These are phyloP conservation scores for Erythrophleum ivorense DNA, from an alignment of 331 rosid species.

Conservation along the genomic window DNA sequence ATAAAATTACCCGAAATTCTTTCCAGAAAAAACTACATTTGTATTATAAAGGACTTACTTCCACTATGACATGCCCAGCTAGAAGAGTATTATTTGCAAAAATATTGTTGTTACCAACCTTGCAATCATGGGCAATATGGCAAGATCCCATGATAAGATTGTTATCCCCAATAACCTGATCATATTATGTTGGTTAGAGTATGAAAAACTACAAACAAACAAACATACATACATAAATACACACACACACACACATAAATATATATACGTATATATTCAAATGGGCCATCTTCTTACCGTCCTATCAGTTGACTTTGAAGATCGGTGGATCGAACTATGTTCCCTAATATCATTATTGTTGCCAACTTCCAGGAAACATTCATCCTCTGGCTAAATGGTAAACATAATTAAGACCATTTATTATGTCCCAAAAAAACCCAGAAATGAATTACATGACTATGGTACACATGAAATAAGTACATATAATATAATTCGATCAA, in stretches of 20 bases:
- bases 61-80: slow-evolving; percentile 91
- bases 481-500: slow-evolving; percentile 8
- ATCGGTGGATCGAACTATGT: slow-evolving; percentile 83
- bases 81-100: slow-evolving; percentile 49
- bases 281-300: slow-evolving; percentile 59
- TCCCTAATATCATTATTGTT: slow-evolving; percentile 87
- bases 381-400: slow-evolving; percentile 71
- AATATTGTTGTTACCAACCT: slow-evolving; percentile 74
- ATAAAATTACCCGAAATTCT: slow-evolving; percentile 18
- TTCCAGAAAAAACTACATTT: not conserved
- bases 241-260: not conserved
- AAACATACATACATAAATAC: not conserved
- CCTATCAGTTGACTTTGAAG: slow-evolving; percentile 72
- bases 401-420: not conserved
- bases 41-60: slow-evolving; percentile 57
- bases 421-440: slow-evolving; percentile 17
- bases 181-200: slow-evolving; percentile 33
- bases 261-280: not conserved
- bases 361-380: slow-evolving; percentile 87
- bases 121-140: slow-evolving; percentile 98
- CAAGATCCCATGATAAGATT: slow-evolving; percentile 97
- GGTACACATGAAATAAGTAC: not conserved
- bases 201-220: not conserved
- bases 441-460: not conserved
- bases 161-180: slow-evolving; percentile 81